Conservation (phyloP, 495 filamentous ascomycete genomes). For the Aspergillus mulundensis region DNA sequence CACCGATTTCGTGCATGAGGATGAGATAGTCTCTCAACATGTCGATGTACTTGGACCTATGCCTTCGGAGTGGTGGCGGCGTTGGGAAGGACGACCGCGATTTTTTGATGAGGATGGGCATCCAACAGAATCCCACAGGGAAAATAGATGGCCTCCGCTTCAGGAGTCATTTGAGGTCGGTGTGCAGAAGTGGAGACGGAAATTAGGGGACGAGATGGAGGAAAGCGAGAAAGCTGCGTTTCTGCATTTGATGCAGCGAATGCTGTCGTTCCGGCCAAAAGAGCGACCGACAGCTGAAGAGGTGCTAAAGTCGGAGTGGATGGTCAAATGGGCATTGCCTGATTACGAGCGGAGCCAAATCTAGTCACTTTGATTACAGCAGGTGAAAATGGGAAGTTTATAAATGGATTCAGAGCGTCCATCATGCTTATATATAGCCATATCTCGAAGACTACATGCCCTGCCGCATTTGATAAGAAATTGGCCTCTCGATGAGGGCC, state of each 20-base stretch:
- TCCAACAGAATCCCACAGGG: slow-evolving; percentile 14
- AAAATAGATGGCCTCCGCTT: slow-evolving; percentile 24
- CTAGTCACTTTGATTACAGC: slow-evolving; percentile 2
- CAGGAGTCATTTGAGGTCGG: slow-evolving; percentile 26
- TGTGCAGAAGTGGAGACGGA: slow-evolving; percentile 23
- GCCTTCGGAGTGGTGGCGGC: slow-evolving; percentile 28
- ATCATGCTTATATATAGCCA: slow-evolving; percentile 6
- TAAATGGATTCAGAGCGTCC: background rate
- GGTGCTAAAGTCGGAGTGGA: slow-evolving; percentile 12
- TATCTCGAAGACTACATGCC: slow-evolving; percentile 4
- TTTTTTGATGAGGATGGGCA: slow-evolving; percentile 27
- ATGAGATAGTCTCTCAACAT: slow-evolving; percentile 26
- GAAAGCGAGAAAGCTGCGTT: slow-evolving; percentile 19
- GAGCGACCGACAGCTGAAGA: slow-evolving; percentile 16
- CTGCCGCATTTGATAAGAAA: slow-evolving; percentile 2
- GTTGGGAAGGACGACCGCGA: slow-evolving; percentile 23
- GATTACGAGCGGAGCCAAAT: slow-evolving; percentile 12
- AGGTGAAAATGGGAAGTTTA: slow-evolving; percentile 5
- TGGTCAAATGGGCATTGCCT: slow-evolving; percentile 16
- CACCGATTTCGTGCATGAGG: slow-evolving; percentile 21
- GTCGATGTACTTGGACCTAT: slow-evolving; percentile 32
- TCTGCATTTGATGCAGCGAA: slow-evolving; percentile 20
- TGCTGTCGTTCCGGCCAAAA: slow-evolving; percentile 14
- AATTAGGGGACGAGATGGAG: background rate
- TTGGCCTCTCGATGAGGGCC: slow-evolving; percentile 12